These are phyloP conservation scores for Hypoxylon lenormandii DNA, from an alignment of 495 filamentous ascomycete genomes.

Conservation along the genomic window DNA sequence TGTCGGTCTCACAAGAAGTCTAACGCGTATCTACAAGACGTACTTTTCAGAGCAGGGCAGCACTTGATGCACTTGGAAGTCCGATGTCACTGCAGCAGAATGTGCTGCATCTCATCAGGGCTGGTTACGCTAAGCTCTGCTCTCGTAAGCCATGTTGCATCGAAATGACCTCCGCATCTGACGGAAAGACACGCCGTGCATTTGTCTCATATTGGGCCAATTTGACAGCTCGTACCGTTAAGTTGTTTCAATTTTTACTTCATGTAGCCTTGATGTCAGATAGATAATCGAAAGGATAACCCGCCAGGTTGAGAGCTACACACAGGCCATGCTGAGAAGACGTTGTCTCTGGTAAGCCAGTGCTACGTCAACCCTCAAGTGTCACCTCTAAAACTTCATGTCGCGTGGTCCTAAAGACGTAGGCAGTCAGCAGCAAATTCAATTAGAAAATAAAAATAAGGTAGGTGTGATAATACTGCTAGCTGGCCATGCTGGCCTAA, in stretches of 20 bases:
- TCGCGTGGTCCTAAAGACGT: background rate
- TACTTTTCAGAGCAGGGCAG: slow-evolving; percentile 17
- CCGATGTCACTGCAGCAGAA: slow-evolving; percentile 15
- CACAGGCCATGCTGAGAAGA: slow-evolving; percentile 4
- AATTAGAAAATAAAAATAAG: too few species aligned
- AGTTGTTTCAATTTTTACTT: slow-evolving; percentile 9
- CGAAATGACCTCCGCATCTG: slow-evolving; percentile 28
- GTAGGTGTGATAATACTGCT: too few species aligned
- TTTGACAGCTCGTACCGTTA: slow-evolving; percentile 9
- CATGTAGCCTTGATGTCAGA: slow-evolving; percentile 1
- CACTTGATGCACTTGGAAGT: slow-evolving; percentile 8
- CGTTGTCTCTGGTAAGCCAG: background rate
- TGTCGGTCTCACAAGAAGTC: slow-evolving; percentile 21
- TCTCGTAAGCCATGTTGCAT: slow-evolving; percentile 40
- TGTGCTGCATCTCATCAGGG: slow-evolving; percentile 16
- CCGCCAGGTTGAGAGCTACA: slow-evolving; percentile 7
- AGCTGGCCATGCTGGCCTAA: too few species aligned
- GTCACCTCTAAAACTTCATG: background rate
- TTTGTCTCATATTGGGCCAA: slow-evolving; percentile 26
- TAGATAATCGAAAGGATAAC: slow-evolving; percentile 6
- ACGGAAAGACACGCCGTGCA: slow-evolving; percentile 18
- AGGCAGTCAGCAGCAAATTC: too few species aligned
- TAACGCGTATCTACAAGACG: slow-evolving; percentile 29
- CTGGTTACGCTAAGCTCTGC: slow-evolving; percentile 22
- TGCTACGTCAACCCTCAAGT: background rate